Evolutionary conservation across 257 asterid genomes (phyloP).

Genomic region (Forsythia suspensa): DNA sequence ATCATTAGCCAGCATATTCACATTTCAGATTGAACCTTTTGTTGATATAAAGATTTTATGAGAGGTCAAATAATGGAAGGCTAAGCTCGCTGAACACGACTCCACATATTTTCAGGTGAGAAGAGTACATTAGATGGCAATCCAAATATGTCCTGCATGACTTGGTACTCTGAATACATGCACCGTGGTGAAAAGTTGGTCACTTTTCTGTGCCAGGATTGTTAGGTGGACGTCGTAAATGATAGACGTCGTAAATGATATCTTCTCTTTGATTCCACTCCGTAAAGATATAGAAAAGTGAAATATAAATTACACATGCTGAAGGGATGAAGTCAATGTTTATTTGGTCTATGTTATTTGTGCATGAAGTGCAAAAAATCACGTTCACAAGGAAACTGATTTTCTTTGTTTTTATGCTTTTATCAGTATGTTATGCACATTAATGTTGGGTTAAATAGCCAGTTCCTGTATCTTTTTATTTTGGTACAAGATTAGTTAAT

Average conservation of each 20-base stretch:
- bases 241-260: not conserved
- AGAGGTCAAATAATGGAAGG: not conserved
- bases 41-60: not conserved
- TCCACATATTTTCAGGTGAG: not conserved
- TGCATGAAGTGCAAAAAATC: not conserved
- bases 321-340: not conserved
- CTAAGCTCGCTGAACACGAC: not conserved
- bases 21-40: not conserved
- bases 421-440: not conserved
- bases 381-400: not conserved
- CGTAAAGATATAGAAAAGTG: not conserved
- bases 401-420: not conserved
- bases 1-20: not conserved
- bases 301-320: not conserved
- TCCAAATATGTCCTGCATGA: not conserved
- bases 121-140: not conserved
- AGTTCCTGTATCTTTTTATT: not conserved
- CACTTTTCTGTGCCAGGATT: not conserved
- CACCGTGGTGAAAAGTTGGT: not conserved
- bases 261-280: not conserved
- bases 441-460: not conserved
- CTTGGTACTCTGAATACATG: not conserved
- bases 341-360: not conserved
- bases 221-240: not conserved
- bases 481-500: conserved; percentile 6